phyloP scores from a whole-genome alignment of 495 filamentous ascomycete species.

The Penicillium egyptiacum region DNA sequence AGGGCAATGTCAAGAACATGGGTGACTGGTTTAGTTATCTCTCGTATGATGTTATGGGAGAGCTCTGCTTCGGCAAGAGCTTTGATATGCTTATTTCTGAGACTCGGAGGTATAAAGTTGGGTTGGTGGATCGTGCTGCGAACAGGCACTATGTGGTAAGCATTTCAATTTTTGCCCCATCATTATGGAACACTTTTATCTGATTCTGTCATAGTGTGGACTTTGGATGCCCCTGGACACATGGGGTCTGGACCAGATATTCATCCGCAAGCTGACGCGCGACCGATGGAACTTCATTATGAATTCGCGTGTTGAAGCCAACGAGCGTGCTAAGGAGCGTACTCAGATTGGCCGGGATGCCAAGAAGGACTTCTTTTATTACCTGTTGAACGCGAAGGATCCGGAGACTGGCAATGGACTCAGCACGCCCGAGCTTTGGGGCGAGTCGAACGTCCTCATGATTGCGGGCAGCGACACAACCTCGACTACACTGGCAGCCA shows the following conservation, averaged over 20 bases:
- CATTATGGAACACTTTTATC: background rate
- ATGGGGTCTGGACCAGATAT: constrained; percentile 56
- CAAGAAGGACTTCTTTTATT: constrained; percentile 64
- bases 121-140: constrained; percentile 52
- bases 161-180: background rate
- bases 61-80: constrained; percentile 54
- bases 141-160: constrained; percentile 55
- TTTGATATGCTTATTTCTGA: constrained; percentile 58
- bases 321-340: constrained; percentile 53
- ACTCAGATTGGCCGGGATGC: constrained; percentile 50
- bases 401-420: constrained; percentile 64
- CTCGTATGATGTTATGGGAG: constrained; percentile 54
- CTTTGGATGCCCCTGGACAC: constrained; percentile 57
- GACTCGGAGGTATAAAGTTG: constrained; percentile 42
- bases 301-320: constrained; percentile 57
- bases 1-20: constrained; percentile 44
- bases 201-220: constrained; percentile 46
- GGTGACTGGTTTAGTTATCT: constrained; percentile 53
- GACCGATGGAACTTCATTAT: constrained; percentile 62
- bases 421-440: constrained; percentile 65
- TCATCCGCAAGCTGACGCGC: constrained; percentile 56
- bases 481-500: constrained; percentile 55
- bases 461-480: constrained; percentile 60
- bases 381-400: constrained; percentile 58
- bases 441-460: constrained; percentile 65